Evolutionary conservation across 139 green algal species (phyloP).

Genomic region (Desmodesmus armatus): DNA sequence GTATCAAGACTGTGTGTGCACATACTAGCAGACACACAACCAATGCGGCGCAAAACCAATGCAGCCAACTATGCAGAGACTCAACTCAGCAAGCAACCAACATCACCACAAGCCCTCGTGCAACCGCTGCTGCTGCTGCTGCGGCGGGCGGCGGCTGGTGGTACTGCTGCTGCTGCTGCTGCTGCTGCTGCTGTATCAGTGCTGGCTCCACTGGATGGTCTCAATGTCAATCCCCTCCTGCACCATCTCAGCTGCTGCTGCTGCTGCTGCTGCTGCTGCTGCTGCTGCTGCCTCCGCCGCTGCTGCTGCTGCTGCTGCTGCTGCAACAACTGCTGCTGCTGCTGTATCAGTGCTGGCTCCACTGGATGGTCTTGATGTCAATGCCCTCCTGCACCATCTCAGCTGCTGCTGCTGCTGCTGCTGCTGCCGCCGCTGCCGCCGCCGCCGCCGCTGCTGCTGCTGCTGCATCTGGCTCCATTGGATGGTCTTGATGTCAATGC

Average conservation of each 20-base stretch:
- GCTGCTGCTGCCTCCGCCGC: constrained; percentile 10
- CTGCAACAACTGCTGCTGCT: background rate
- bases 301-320: background rate
- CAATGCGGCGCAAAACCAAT: no score
- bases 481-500: background rate
- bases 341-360: background rate
- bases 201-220: constrained; percentile 91
- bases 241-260: constrained; percentile 60
- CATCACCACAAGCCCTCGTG: no score
- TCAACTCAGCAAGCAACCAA: no score
- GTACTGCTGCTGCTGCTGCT: background rate
- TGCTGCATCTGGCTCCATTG: background rate
- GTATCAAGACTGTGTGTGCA: no score
- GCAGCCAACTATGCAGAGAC: no score
- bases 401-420: background rate
- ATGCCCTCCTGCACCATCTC: constrained; percentile 68
- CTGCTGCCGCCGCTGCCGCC: background rate
- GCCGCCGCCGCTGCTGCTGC: background rate
- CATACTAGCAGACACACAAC: no score
- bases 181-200: constrained; percentile 46
- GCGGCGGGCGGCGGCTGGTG: no score
- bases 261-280: constrained; percentile 11
- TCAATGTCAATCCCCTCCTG: constrained; percentile 90
- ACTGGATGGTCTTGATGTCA: constrained; percentile 93
- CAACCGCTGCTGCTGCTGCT: no score